Evolutionary conservation across 805 yeast genomes (phyloP), one percentile per base, ranked within the genome.

Genomic region (Zygosaccharomyces siamensis): DNA sequence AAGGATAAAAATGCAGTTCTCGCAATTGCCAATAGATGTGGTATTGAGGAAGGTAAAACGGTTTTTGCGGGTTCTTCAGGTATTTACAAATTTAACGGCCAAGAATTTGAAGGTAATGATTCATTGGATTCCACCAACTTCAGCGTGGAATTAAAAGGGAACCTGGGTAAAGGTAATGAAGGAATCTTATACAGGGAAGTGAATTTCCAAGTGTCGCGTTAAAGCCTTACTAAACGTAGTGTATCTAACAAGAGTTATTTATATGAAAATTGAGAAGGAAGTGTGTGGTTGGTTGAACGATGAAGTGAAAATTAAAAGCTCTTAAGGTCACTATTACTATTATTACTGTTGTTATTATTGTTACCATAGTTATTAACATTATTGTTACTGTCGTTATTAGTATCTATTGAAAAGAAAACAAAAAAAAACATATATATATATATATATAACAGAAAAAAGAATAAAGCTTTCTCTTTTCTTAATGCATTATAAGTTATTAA

Each of bases 1-100:
- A 49, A 57, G 10, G 50, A 46, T 14, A 63, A 62, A 24, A 59
- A 63, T 40, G 66, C 71, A 0, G 62, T 72, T 1, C 60, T 84
- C 10, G 76, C 84, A 0, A 60, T 81, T 5, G 80, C 89, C 56
- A 89, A 89, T 62, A 71, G 97, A 53, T 70, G 79, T 7, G 97
- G 97, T 0, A 69, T 83, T n/a, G 97, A 89, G 61, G 81, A 73
- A 42, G 78, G 75, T 36, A 52, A 47, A 7, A 64, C 68, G 2
- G 76, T 81, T 1, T 64, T 80, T 53, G 88, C 84, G 53, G 89
- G 83, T 1, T 92, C 95, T 4, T 75, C 86, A 0, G 72, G 71
- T 1, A 78, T 87, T 3, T 63, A 78, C 38, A 75, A 77, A 51
- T 84, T 85, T 55, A 73, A 73, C 52, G 79, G 79, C 0, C 52